A percentile compares a stretch with the other conserved stretches of the same genome.
Conservation (phyloP, 805 yeast species). For the Zygotorulaspora sp. region DNA sequence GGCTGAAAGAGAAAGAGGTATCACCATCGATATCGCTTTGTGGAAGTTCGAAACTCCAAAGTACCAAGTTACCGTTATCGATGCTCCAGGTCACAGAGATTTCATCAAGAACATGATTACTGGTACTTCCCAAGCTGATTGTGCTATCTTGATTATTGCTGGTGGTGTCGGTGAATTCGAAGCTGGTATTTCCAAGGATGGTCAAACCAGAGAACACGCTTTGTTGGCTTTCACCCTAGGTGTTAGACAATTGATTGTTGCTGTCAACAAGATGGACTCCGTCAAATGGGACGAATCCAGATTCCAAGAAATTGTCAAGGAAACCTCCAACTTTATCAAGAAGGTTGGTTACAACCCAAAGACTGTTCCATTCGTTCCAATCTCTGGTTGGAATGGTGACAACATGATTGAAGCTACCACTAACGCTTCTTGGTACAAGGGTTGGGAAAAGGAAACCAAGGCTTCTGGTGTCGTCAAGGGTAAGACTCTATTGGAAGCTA, state of each 20-base stretch:
- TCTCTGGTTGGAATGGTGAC: constrained; percentile 91
- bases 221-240: constrained; percentile 85
- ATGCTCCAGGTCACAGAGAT: constrained; percentile 96
- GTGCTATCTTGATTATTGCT: constrained; percentile 86
- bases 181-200: constrained; percentile 92
- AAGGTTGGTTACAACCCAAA: constrained; percentile 81
- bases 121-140: constrained; percentile 92
- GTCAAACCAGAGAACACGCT: constrained; percentile 95
- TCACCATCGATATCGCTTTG: constrained; percentile 89
- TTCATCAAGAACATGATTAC: constrained; percentile 95
- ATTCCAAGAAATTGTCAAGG: constrained; percentile 72
- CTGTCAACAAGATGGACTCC: constrained; percentile 93
- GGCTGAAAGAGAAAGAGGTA: constrained; percentile 97
- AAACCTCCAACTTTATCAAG: constrained; percentile 75
- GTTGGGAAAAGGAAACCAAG: constrained; percentile 78
- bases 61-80: constrained; percentile 85
- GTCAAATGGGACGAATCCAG: constrained; percentile 81
- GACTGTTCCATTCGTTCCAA: constrained; percentile 83
- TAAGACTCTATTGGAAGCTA: constrained; percentile 80
- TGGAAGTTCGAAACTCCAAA: constrained; percentile 92
- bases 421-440: constrained; percentile 87
- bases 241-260: constrained; percentile 81
- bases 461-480: constrained; percentile 66
- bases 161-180: constrained; percentile 94
- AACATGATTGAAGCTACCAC: constrained; percentile 81